Percentiles rank a stretch among this genome's conserved stretches.
Conservation (phyloP, 2,329 filamentous ascomycete genomes). For the Apiospora malaysiana region DNA sequence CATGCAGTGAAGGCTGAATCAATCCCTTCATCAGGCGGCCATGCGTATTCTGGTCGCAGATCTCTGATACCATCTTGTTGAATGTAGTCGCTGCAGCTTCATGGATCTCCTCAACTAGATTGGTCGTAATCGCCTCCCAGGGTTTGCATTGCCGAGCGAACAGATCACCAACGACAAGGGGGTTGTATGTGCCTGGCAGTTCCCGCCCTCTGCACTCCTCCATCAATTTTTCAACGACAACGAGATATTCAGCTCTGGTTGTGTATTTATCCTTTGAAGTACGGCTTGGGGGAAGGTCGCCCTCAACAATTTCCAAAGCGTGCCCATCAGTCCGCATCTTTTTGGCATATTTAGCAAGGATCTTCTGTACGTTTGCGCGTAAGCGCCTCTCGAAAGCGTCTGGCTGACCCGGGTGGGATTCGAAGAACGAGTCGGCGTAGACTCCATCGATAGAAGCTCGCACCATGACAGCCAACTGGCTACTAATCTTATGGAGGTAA, state of each 20-base stretch:
- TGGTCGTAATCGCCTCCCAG: constrained; percentile 35
- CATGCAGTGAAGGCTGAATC: constrained; percentile 33
- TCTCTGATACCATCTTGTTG: constrained; percentile 30
- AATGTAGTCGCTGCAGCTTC: constrained; percentile 33
- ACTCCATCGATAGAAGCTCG: constrained; percentile 49
- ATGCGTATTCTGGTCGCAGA: constrained; percentile 32
- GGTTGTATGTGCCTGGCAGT: constrained; percentile 37
- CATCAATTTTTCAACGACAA: constrained; percentile 30
- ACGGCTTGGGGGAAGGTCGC: constrained; percentile 26
- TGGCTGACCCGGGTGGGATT: constrained; percentile 31
- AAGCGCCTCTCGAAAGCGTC: constrained; percentile 35
- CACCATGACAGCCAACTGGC: constrained; percentile 43
- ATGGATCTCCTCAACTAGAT: constrained; percentile 34
- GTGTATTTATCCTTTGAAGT: constrained; percentile 24
- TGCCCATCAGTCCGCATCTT: constrained; percentile 34
- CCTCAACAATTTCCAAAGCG: constrained; percentile 34
- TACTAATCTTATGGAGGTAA: constrained; percentile 48
- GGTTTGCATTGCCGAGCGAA: constrained; percentile 37
- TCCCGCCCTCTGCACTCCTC: constrained; percentile 35
- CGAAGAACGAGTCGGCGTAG: constrained; percentile 53
- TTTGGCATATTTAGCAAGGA: constrained; percentile 30
- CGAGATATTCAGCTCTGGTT: constrained; percentile 25
- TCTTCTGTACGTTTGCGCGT: constrained; percentile 34
- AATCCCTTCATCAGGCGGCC: constrained; percentile 32
- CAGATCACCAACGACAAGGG: constrained; percentile 34